phyloP scores from a whole-genome alignment of 345 rosid species.

The Luvunga scandens region DNA sequence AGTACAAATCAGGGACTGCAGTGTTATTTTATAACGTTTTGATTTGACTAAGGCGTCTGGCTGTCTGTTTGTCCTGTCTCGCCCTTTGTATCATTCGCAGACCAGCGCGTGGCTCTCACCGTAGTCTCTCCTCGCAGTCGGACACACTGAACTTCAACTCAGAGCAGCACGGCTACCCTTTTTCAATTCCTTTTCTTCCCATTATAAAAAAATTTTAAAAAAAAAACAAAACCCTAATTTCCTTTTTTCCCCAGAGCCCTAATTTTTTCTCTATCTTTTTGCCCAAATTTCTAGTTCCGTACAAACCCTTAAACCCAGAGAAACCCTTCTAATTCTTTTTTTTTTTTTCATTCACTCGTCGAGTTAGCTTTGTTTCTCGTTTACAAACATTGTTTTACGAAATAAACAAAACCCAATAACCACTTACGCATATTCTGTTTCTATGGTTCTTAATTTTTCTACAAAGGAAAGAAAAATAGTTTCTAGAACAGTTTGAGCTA shows the following conservation, averaged over 20 bases:
- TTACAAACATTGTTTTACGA: background rate
- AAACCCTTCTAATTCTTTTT: background rate
- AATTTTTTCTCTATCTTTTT: background rate
- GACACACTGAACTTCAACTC: background rate
- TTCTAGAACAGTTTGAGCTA: background rate
- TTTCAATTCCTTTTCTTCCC: background rate
- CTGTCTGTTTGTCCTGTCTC: background rate
- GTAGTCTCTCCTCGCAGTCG: background rate
- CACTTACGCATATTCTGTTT: background rate
- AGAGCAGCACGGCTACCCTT: background rate
- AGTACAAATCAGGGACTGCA: background rate
- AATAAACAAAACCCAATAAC: background rate
- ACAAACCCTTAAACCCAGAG: background rate
- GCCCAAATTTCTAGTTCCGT: background rate
- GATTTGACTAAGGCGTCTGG: background rate
- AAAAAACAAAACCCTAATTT: background rate
- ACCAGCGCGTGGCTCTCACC: constrained; percentile 12
- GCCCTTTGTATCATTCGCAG: constrained; percentile 1
- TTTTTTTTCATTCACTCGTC: background rate
- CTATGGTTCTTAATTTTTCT: background rate
- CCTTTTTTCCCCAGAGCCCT: background rate
- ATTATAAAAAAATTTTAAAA: no score
- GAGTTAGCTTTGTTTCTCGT: background rate
- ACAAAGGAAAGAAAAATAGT: background rate
- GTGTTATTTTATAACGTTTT: background rate